Percentiles rank a stretch among this genome's conserved stretches.
Evolutionary conservation across 2,329 filamentous ascomycete genomes (phyloP).

Genomic region (Xylariaceae sp.): DNA sequence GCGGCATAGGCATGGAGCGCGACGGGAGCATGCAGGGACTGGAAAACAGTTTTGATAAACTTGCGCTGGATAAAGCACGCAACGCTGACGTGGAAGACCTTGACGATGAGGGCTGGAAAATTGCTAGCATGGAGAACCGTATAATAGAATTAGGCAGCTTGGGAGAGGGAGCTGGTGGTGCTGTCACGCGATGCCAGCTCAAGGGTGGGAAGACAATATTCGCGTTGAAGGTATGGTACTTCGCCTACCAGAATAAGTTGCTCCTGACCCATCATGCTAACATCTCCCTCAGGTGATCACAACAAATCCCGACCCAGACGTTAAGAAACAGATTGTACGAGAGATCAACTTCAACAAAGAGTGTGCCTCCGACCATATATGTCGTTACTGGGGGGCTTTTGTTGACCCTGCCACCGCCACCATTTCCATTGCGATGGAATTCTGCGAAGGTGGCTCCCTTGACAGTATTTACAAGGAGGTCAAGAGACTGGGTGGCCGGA

Average conservation of each 20-base stretch:
- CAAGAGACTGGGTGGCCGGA: constrained; percentile 89
- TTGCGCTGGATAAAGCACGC: constrained; percentile 77
- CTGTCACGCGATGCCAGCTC: constrained; percentile 85
- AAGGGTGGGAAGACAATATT: constrained; percentile 93
- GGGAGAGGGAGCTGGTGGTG: constrained; percentile 92
- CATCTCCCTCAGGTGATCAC: constrained; percentile 76
- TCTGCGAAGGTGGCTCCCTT: constrained; percentile 92
- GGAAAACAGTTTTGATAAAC: constrained; percentile 69
- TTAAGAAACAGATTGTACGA: constrained; percentile 97
- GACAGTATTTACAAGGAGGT: constrained; percentile 98
- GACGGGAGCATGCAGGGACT: constrained; percentile 78
- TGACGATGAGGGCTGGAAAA: constrained; percentile 92
- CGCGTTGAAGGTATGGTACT: constrained; percentile 75
- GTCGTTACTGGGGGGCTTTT: constrained; percentile 95
- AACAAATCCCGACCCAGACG: constrained; percentile 93
- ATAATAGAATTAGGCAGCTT: constrained; percentile 86
- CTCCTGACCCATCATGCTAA: constrained; percentile 17
- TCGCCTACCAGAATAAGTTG: not conserved
- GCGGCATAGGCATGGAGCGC: constrained; percentile 73
- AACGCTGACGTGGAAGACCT: constrained; percentile 89
- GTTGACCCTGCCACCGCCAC: constrained; percentile 94
- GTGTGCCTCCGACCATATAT: constrained; percentile 94
- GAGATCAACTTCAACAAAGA: constrained; percentile 98
- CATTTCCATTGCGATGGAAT: constrained; percentile 99
- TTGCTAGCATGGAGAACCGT: constrained; percentile 82